Percentiles rank a stretch among this genome's conserved stretches.
Evolutionary conservation across 2,329 filamentous ascomycete species (phyloP).

Genomic region (Ascosphaera apis): DNA sequence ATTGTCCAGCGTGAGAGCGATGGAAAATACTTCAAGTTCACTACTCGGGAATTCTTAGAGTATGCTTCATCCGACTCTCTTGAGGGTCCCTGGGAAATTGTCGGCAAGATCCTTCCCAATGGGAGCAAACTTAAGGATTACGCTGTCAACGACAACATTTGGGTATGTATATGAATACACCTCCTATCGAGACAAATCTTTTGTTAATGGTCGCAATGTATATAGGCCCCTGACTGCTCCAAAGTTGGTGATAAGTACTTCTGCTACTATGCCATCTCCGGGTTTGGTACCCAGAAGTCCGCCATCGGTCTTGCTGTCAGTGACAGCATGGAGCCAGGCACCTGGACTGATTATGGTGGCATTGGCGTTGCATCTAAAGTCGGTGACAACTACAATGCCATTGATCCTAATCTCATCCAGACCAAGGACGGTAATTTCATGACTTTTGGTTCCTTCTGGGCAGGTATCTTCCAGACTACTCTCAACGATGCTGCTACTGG

Average conservation of each 20-base stretch:
- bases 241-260: conserved; percentile 36
- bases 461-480: conserved; percentile 35
- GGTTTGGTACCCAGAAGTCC: conserved; percentile 36
- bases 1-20: conserved; percentile 21
- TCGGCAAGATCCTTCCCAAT: conserved; percentile 17
- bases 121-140: conserved; percentile 14
- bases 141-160: conserved; percentile 13
- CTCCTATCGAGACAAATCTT: conserved; percentile 29
- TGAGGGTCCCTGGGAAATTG: conserved; percentile 22
- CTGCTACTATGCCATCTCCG: conserved; percentile 42
- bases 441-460: conserved; percentile 48
- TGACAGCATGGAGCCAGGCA: conserved; percentile 15
- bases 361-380: conserved; percentile 15
- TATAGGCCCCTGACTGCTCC: conserved; percentile 38
- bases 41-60: conserved; percentile 21
- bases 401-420: conserved; percentile 33
- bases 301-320: conserved; percentile 37
- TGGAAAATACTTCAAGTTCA: conserved; percentile 26
- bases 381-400: conserved; percentile 31
- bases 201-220: conserved; percentile 17
- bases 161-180: conserved; percentile 13
- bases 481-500: conserved; percentile 17
- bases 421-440: conserved; percentile 23
- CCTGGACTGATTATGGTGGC: conserved; percentile 15
- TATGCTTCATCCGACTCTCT: conserved; percentile 21